A percentile compares a stretch with the other conserved stretches of the same genome.
phyloP scores from a whole-genome alignment of 2,329 filamentous ascomycete genomes.

The Aspergillus novoparasiticus region DNA sequence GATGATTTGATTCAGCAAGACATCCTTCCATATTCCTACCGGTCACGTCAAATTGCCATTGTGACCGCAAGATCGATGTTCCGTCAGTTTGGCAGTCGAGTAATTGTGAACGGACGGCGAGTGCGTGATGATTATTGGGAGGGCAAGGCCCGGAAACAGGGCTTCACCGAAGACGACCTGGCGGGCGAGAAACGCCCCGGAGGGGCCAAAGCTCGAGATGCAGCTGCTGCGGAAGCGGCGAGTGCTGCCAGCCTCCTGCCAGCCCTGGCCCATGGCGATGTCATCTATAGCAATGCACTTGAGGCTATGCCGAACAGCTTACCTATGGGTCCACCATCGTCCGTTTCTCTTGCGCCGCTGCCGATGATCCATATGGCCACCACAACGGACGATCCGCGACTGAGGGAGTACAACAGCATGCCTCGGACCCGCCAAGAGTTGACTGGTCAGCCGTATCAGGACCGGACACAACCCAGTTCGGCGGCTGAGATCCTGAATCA shows the following conservation, averaged over 20 bases:
- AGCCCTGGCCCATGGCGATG: conserved; percentile 75
- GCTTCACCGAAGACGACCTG: conserved; percentile 94
- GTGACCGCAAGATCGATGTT: conserved; percentile 99
- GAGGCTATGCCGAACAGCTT: conserved; percentile 68
- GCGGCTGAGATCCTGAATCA: conserved; percentile 81
- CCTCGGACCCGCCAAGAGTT: conserved; percentile 88
- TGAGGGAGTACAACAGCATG: conserved; percentile 80
- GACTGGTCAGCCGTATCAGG: conserved; percentile 82
- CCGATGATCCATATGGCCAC: conserved; percentile 82
- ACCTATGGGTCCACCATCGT: conserved; percentile 67
- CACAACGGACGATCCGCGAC: conserved; percentile 74
- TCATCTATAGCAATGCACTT: conserved; percentile 82
- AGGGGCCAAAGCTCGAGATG: conserved; percentile 83
- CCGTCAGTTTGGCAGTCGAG: conserved; percentile 91
- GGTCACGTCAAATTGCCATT: conserved; percentile 97
- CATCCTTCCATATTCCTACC: conserved; percentile 94
- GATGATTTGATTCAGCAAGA: conserved; percentile 94
- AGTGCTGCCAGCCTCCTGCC: conserved; percentile 60
- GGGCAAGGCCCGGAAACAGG: conserved; percentile 92
- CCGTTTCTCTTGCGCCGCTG: conserved; percentile 70
- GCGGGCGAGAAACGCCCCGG: conserved; percentile 96
- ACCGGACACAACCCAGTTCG: conserved; percentile 75
- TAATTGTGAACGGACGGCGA: conserved; percentile 84
- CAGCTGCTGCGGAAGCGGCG: conserved; percentile 69
- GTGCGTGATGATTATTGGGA: conserved; percentile 99